Evolutionary conservation across 2,329 filamentous ascomycete species (phyloP).

Genomic region (Beauveria medogensis): DNA sequence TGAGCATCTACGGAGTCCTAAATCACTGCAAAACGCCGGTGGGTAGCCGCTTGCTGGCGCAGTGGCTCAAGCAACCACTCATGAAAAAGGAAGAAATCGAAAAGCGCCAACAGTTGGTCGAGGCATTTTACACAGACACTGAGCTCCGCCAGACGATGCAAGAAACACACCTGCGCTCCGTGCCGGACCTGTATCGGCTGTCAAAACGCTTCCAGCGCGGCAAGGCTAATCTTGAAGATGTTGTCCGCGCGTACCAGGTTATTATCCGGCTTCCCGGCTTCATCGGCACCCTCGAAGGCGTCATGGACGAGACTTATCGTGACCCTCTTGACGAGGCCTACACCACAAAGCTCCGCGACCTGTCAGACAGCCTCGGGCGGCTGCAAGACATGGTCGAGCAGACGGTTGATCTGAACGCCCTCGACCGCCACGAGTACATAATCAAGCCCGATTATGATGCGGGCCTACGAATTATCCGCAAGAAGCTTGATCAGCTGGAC

Average conservation of each 20-base stretch:
- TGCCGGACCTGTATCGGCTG: slow-evolving; percentile 88
- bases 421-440: slow-evolving; percentile 96
- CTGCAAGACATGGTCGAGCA: slow-evolving; percentile 98
- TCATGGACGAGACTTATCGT: slow-evolving; percentile 93
- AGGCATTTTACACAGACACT: slow-evolving; percentile 88
- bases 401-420: slow-evolving; percentile 87
- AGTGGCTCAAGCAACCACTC: slow-evolving; percentile 95
- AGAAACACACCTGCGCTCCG: slow-evolving; percentile 85
- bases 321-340: slow-evolving; percentile 81
- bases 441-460: slow-evolving; percentile 99
- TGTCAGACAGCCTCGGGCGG: slow-evolving; percentile 72
- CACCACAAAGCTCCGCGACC: slow-evolving; percentile 69
- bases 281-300: slow-evolving; percentile 76
- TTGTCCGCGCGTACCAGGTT: slow-evolving; percentile 91
- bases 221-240: slow-evolving; percentile 87
- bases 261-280: slow-evolving; percentile 87
- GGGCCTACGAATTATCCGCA: slow-evolving; percentile 74
- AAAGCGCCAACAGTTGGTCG: slow-evolving; percentile 84
- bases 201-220: slow-evolving; percentile 92
- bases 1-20: slow-evolving; percentile 89
- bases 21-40: slow-evolving; percentile 98
- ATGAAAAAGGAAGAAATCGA: slow-evolving; percentile 89
- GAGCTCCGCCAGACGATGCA: slow-evolving; percentile 93
- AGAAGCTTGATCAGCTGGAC: slow-evolving; percentile 79
- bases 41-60: slow-evolving; percentile 79